Percentiles rank a stretch among this genome's conserved stretches.
Evolutionary conservation across 768 basidiomycete species (phyloP).

Genomic region (Flagelloscypha sp.): DNA sequence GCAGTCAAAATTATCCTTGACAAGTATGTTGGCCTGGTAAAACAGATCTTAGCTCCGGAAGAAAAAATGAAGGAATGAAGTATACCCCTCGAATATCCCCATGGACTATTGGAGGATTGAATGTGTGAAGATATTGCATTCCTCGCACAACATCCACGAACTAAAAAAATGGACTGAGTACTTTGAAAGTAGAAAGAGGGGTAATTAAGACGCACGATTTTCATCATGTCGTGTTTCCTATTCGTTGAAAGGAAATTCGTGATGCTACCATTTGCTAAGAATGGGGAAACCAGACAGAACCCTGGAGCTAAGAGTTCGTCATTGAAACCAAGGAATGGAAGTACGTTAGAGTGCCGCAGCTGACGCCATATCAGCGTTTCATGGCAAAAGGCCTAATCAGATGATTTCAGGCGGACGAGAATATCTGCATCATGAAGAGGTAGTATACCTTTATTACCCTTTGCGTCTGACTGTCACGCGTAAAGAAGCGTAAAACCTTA

Average conservation of each 20-base stretch:
- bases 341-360: slow-evolving; percentile 1
- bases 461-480: not conserved
- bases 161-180: too few species aligned
- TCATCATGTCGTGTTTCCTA: not conserved
- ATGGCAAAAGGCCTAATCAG: slow-evolving; percentile 12
- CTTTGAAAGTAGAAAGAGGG: not conserved
- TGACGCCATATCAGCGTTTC: slow-evolving; percentile 5
- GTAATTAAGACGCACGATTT: not conserved
- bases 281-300: slow-evolving; percentile 4
- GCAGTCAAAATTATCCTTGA: slow-evolving; percentile 1
- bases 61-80: not conserved
- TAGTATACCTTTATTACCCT: too few species aligned
- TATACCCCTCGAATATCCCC: slow-evolving; percentile 8
- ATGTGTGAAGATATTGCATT: slow-evolving; percentile 7
- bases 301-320: not conserved
- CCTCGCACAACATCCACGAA: slow-evolving; percentile 6
- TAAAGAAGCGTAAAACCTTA: slow-evolving; percentile 4
- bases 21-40: slow-evolving; percentile 2
- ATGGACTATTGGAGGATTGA: slow-evolving; percentile 5
- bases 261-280: not conserved
- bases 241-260: not conserved
- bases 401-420: too few species aligned
- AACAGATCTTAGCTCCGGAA: not conserved
- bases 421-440: too few species aligned
- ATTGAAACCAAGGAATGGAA: slow-evolving; percentile 2